Evolutionary conservation across 2,329 filamentous ascomycete species (phyloP), one percentile per base, ranked within the genome.

Genomic region (Ascochyta clinopodiicola): DNA sequence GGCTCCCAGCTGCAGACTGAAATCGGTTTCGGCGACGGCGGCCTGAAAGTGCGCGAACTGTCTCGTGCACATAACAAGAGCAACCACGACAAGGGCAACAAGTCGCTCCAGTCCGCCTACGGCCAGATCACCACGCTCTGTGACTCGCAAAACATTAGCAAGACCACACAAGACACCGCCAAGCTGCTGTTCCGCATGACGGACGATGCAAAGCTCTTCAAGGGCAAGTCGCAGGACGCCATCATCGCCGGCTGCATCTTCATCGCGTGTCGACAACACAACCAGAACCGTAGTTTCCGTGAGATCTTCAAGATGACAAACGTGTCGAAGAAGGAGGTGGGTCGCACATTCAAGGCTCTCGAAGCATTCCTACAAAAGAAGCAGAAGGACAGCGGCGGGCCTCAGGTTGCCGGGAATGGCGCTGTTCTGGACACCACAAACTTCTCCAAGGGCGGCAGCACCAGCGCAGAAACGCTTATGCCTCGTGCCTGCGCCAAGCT

Each of bases 231-330:
- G 0, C 90, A 93, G 72, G 94, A 98, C 67, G 91, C 91, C 51
- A 89, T 99, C 64, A 94, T 98, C 64, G 95, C 95, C 5, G 92
- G 93, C 6, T 97, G 93, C 78, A 95, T 99, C 77, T 98, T 99
- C 81, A 94, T 99, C 68, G 92, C 95, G 36, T 98, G 94, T 75
- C 92, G 95, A 39, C 92, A 97, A 77, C 90, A 91, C 71, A 86
- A 88, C 59, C 89, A 93, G 27, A 89, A 91, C 4, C 90, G 95
- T 63, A 96, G 92, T 3, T 99, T 99, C 79, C 87, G 90, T 44
- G 96, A 99, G 76, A 95, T 99, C 69, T 96, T 91, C 79, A 89
- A 92, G 58, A 82, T 98, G 74, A 99, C 95, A 8, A 91, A 91
- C 65, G 94, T 99, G 25, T 88, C 89, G 57, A 97, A 98, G 81